These are phyloP conservation scores for Noccaea caerulescens DNA, from an alignment of 345 rosid species.

Conservation along the genomic window DNA sequence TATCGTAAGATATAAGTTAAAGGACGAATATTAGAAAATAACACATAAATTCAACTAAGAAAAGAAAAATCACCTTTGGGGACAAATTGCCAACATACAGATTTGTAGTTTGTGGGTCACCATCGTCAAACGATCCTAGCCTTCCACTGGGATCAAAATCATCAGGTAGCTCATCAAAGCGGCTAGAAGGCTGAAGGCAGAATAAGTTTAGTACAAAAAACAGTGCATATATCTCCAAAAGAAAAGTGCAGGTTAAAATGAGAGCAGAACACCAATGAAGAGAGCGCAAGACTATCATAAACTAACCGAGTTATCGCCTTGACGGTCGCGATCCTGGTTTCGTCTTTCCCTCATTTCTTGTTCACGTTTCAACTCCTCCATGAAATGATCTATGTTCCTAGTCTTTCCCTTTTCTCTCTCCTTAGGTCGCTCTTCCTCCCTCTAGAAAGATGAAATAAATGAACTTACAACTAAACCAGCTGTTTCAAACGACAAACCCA, in stretches of 20 bases:
- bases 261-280: conserved; percentile 5
- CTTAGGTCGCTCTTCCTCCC: conserved; percentile 77
- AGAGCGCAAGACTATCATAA: conserved; percentile 16
- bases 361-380: conserved; percentile 99
- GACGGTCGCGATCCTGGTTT: conserved; percentile 88
- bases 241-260: conserved; percentile 9
- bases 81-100: conserved; percentile 98
- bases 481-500: conserved; percentile 20
- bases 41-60: conserved; percentile 57
- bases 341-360: conserved; percentile 97
- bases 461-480: conserved; percentile 22
- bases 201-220: conserved; percentile 33
- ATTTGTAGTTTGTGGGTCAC: conserved; percentile 98
- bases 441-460: conserved; percentile 50
- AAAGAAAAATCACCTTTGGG: conserved; percentile 74
- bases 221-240: conserved; percentile 4
- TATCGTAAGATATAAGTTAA: conserved; percentile 11
- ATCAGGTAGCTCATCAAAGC: conserved; percentile 96
- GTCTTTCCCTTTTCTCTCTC: conserved; percentile 90
- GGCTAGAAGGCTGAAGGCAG: conserved; percentile 76
- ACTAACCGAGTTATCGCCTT: conserved; percentile 71
- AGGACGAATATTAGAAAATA: conserved; percentile 18
- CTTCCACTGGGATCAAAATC: conserved; percentile 99
- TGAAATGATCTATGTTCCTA: conserved; percentile 90
- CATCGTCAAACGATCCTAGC: conserved; percentile 98